Evolutionary conservation across 352 stramenopile species (phyloP), one percentile per base, ranked within the genome.

Genomic region (Phytopythium delawarense): DNA sequence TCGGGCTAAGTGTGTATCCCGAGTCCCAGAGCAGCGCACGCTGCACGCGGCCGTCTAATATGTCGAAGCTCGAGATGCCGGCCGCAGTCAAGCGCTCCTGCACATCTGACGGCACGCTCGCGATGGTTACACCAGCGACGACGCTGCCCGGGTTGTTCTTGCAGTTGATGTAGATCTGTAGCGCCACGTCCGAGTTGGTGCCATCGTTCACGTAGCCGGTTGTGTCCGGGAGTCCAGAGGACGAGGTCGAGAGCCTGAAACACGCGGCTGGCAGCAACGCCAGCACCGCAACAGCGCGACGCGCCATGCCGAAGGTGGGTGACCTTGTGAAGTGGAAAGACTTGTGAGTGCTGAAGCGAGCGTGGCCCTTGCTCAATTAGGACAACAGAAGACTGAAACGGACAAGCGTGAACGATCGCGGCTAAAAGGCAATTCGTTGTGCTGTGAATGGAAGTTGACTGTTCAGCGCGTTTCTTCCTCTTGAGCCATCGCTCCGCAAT

Each of bases 11-110:
- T 51, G 55, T n/a, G 21, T 49, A 78, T 2, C 70, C 70, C 28
- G 67, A 58, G 30, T 71, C 74, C 74, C 74, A 81, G 1, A 81
- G 67, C 62, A 79, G 42, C n/a, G 74, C 65, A 23, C 74, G 71
- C 52, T 81, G 74, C 35, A 79, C 63, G 0, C 45, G 58, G 0
- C 21, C 7, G 9, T 59, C 20, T 0, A 64, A n/a, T 0, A 62
- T 67, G n/a, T 68, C 54, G 13, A 9, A 51, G 7, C 58, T 30
- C 7, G 70, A 64, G 0, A 49, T 13, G 1, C 46, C 55, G 20
- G 70, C 66, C 1, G 1, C 8, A 0, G 58, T 6, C 46, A 53
- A 2, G 16, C 40, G 40, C 40, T 21, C n/a, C 40, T 46, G 40
- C 40, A 46, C 40, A 18, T 46, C 40, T 3, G 9, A 16, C 18